Base-by-base conservation (phyloP, 1,284 basidiomycete species). In the Malassezia cuniculi region DNA sequence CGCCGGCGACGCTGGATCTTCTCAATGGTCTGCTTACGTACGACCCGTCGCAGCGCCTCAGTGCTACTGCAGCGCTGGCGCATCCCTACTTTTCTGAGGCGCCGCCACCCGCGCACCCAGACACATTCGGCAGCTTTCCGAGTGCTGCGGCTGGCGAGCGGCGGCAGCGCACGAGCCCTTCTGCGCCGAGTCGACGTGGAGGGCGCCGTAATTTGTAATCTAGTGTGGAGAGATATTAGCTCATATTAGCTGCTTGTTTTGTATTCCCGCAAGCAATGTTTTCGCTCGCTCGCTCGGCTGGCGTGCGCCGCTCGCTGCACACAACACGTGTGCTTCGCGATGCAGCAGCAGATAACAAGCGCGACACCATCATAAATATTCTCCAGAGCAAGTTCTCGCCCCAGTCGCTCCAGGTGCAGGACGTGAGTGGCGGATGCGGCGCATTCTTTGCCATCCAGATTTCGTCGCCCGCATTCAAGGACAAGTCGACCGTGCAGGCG, bases 41-140 rank as follows among this genome's bases (percentile, higher is more conserved):
- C 63, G 85, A 97, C 64, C 90, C 93, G 0, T 76, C 77, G 11
- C 71, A 76, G 46, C 74, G 93, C 30, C 82, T 94, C 39, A 76
- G 77, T 24, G 89, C 90, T 0, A 82, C 82, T 43, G 82, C 87
- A 48, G 93, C 87, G 3, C 66, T 87, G 28, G 74, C 79, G 50
- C 93, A 99, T 70, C 79, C 81, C 2, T 99, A 89, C 68, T 99
- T 97, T 68, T 78, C 71, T 3, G 93, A 99, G 70, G 80, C 83
- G 1, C 93, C 93, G 0, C 69, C 82, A 27, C 90, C 93, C 1
- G 95, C 97, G 59, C 90, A 97, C 68, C 85, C 87, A n/a, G 87
- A 94, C 60, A 72, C 90, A 38, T 97, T 99, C 69, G 79, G 84
- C 2, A 90, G 85, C 2, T 99, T 97, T 69, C 93, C 93, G 12